Evolutionary conservation across 352 stramenopile species (phyloP).

Genomic region (Phytophthora vignae): DNA sequence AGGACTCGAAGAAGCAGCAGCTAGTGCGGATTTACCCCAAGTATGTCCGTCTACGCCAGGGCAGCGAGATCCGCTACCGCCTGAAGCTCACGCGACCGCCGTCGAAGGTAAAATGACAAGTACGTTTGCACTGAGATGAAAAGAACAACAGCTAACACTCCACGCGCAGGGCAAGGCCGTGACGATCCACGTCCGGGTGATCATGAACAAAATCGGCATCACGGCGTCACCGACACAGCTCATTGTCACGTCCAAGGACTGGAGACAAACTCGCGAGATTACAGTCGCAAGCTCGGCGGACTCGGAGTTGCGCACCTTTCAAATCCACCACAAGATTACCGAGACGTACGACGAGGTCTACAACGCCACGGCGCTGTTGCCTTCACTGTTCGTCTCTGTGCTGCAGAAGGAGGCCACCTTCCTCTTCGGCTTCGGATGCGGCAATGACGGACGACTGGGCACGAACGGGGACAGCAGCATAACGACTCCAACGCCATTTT

Average conservation of each 20-base stretch:
- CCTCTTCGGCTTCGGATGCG: conserved; percentile 75
- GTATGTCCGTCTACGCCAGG: conserved; percentile 70
- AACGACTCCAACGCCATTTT: conserved; percentile 59
- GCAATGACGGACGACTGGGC: conserved; percentile 60
- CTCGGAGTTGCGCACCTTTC: conserved; percentile 66
- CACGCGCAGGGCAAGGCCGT: conserved; percentile 52
- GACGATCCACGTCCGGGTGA: conserved; percentile 67
- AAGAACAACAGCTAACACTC: neutral
- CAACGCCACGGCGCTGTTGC: conserved; percentile 51
- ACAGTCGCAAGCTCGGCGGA: conserved; percentile 49
- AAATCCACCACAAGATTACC: conserved; percentile 80
- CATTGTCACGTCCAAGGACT: conserved; percentile 63
- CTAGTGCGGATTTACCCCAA: conserved; percentile 64
- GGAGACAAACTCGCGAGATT: conserved; percentile 57
- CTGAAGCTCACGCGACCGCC: conserved; percentile 62
- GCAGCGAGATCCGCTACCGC: conserved; percentile 69
- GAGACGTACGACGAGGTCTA: conserved; percentile 62
- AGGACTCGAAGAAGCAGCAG: conserved; percentile 45
- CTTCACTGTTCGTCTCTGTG: conserved; percentile 75
- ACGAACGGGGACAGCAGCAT: conserved; percentile 57
- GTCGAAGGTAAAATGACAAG: conserved; percentile 42
- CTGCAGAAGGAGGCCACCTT: conserved; percentile 78
- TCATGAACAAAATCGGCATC: conserved; percentile 73
- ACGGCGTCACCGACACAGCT: conserved; percentile 53
- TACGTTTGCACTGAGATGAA: neutral